Base-by-base conservation (phyloP, 2,329 filamentous ascomycete species). In the Byssothecium circinans region DNA sequence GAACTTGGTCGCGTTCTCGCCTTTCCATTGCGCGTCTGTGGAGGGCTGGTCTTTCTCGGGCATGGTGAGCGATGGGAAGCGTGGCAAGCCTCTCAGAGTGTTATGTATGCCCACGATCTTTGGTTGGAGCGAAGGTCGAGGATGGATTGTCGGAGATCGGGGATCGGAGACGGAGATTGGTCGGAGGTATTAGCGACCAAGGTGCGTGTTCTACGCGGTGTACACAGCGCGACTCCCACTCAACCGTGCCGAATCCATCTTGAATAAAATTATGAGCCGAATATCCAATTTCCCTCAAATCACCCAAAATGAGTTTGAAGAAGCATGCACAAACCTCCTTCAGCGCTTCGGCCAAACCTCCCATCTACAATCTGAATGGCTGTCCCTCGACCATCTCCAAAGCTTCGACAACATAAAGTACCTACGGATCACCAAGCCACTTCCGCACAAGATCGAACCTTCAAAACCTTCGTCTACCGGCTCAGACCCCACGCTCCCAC, bases 1-100 rank as follows among this genome's bases (percentile, higher is more conserved):
- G 56, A 68, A 72, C 30, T 58, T 61, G 19, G 57, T 54, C 19
- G 63, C 66, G 23, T 65, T 56, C 51, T 66, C 65, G 30, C 67
- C 57, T 18, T 47, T 53, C 58, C 59, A 64, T 15, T 48, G 49
- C 57, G 23, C 35, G 25, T 65, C 60, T 11, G 63, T 49, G 8
- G 56, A 54, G 32, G 57, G 54, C 7, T 36, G 29, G 41, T 50
- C 52, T 25, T 55, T 57, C 10, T 54, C 41, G 23, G 37, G 41
- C 52, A 57, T 55, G 2, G 42, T 47, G 44, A 8, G 27, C 4
- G 27, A n/a, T n/a, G n/a, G n/a, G n/a, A n/a, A n/a, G n/a, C n/a
- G n/a, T n/a, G n/a, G n/a, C n/a, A n/a, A n/a, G n/a, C n/a, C n/a
- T n/a, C n/a, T n/a, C 8, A 12, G 22, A 3, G 22, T 30, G 38